Conservation (phyloP, 1,139 yeast genomes). For the Hansenula anomala region DNA sequence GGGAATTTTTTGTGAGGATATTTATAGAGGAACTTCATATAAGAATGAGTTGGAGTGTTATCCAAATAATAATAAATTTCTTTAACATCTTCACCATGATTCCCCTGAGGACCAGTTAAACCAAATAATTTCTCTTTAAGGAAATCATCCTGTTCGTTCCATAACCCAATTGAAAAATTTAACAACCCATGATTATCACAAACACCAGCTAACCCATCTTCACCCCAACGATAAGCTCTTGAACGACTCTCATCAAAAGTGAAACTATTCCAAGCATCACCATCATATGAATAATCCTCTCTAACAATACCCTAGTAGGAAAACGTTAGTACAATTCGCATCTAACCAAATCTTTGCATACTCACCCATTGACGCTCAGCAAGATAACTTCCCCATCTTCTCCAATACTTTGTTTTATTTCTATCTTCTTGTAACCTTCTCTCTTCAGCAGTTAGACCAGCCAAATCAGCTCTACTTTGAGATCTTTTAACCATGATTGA, state of each 20-base stretch:
- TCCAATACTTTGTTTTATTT: conserved; percentile 61
- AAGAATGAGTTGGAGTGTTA: conserved; percentile 90
- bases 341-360: not conserved
- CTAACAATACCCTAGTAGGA: conserved; percentile 55
- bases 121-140: conserved; percentile 88
- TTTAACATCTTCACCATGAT: conserved; percentile 89
- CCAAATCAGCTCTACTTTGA: conserved; percentile 24
- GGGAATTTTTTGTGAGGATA: conserved; percentile 88
- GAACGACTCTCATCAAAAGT: conserved; percentile 85
- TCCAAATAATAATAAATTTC: conserved; percentile 83
- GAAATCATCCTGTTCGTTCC: conserved; percentile 89
- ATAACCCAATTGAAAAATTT: conserved; percentile 73
- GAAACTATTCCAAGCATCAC: conserved; percentile 92
- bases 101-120: conserved; percentile 88
- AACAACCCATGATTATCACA: conserved; percentile 80
- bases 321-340: not conserved
- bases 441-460: conserved; percentile 57
- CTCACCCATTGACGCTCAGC: conserved; percentile 84
- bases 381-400: conserved; percentile 90
- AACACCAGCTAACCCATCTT: conserved; percentile 92
- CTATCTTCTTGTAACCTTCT: conserved; percentile 58
- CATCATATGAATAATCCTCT: conserved; percentile 83
- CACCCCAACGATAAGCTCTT: conserved; percentile 93
- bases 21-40: conserved; percentile 89
- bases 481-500: conserved; percentile 14